phyloP scores from a whole-genome alignment of 2,329 filamentous ascomycete species.

The Aaosphaeria arxii region DNA sequence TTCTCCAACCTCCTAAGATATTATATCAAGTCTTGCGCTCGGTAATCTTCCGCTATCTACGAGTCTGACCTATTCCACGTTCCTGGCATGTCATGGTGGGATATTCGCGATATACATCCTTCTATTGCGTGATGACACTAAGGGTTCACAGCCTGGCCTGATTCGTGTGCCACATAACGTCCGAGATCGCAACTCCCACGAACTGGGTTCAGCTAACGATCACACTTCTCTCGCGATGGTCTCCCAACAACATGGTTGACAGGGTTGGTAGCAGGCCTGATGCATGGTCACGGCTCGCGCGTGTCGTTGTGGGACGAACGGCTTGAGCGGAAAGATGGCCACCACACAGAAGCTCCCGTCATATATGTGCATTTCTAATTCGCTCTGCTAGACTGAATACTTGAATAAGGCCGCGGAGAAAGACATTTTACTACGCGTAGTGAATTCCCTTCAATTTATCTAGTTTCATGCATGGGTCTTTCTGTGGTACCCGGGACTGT shows the following conservation, averaged over 20 bases:
- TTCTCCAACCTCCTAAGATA: background rate
- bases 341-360: background rate
- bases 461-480: background rate
- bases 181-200: background rate
- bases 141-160: background rate
- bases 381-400: background rate
- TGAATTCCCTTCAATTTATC: background rate
- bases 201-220: background rate
- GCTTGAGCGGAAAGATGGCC: no score
- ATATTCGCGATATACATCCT: conserved; percentile 1
- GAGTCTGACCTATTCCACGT: background rate
- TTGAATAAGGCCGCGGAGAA: background rate
- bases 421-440: background rate
- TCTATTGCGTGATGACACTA: conserved; percentile 1
- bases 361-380: background rate
- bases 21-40: background rate
- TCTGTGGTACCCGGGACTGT: background rate
- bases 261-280: background rate
- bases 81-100: background rate
- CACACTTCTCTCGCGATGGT: background rate
- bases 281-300: background rate
- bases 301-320: background rate
- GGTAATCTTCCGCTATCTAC: background rate
- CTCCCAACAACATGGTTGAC: background rate
- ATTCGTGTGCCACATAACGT: background rate